Evolutionary conservation across 345 rosid species (phyloP).

Genomic region (Eucalyptus lansdowneana): DNA sequence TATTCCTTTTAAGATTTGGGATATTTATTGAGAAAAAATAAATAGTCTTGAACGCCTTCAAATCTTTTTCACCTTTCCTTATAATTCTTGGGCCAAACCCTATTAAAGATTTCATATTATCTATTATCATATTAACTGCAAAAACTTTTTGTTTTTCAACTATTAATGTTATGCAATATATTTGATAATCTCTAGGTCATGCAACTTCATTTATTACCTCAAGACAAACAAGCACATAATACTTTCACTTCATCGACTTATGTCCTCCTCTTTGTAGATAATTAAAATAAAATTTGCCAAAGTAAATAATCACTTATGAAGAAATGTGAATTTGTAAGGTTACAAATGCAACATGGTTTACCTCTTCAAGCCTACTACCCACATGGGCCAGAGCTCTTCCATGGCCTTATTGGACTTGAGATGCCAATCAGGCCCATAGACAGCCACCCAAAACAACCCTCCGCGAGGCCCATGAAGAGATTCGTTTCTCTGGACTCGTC

Average conservation of each 20-base stretch:
- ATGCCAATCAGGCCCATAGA: background rate
- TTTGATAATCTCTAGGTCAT: background rate
- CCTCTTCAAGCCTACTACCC: background rate
- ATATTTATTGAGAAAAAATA: background rate
- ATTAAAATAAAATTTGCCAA: background rate
- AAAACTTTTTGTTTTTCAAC: too few species aligned
- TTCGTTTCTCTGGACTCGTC: background rate
- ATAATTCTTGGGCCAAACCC: background rate
- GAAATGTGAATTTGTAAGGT: background rate
- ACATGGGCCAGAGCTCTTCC: background rate
- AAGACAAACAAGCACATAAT: background rate
- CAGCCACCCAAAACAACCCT: background rate
- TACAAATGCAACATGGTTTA: background rate
- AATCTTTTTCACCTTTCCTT: background rate
- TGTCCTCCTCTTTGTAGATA: background rate
- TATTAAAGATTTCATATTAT: background rate
- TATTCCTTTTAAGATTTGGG: background rate
- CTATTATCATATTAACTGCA: accelerated
- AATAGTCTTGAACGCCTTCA: background rate
- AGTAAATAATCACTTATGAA: background rate
- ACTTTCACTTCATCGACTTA: background rate
- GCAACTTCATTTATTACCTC: background rate
- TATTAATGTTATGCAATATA: background rate
- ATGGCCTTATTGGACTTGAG: background rate
- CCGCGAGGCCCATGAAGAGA: background rate